These are phyloP conservation scores for Neurospora sp. DNA, from an alignment of 495 filamentous ascomycete genomes.

Conservation along the genomic window DNA sequence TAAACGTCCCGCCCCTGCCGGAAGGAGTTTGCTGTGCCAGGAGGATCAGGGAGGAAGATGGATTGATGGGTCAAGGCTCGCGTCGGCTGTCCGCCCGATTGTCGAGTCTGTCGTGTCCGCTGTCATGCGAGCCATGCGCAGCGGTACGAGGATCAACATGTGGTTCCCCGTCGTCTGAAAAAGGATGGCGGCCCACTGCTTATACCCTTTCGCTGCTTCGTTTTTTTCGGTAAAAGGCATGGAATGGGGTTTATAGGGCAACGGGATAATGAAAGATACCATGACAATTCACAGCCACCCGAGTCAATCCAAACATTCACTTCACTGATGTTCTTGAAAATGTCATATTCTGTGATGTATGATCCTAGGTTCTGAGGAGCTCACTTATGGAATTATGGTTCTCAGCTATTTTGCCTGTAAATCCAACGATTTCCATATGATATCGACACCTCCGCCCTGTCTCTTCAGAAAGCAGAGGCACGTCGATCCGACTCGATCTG, in stretches of 20 bases:
- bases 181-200: slow-evolving; percentile 5
- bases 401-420: no score
- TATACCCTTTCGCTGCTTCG: slow-evolving; percentile 17
- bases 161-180: neutral
- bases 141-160: neutral
- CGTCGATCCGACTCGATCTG: no score
- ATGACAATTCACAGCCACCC: slow-evolving; percentile 13
- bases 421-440: no score
- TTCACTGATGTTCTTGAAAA: neutral
- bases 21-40: slow-evolving; percentile 2
- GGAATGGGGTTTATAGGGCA: slow-evolving; percentile 22
- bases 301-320: slow-evolving; percentile 8
- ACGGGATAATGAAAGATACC: slow-evolving; percentile 23
- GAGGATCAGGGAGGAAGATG: slow-evolving; percentile 6
- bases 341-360: neutral
- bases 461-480: no score
- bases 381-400: neutral
- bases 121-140: neutral
- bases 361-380: neutral
- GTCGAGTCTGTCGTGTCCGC: slow-evolving; percentile 20
- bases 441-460: no score
- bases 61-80: slow-evolving; percentile 10
- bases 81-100: slow-evolving; percentile 23
- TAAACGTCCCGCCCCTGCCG: slow-evolving; percentile 38
- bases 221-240: slow-evolving; percentile 20